Base-by-base conservation (phyloP, 139 green algal genomes). In the Trebouxia sp. region DNA sequence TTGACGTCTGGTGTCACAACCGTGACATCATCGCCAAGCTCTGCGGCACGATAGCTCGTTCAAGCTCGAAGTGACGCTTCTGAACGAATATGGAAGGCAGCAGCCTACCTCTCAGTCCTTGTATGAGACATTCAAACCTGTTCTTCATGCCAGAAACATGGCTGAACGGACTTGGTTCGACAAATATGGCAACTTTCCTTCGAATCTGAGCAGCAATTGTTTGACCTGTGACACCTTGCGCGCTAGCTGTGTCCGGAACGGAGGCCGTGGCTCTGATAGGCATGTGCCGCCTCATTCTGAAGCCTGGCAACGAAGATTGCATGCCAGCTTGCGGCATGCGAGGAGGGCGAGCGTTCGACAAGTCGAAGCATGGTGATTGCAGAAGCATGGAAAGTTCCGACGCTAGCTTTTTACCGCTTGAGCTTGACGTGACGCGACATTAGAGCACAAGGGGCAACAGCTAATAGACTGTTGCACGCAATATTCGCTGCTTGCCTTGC, bases 141-240 rank as follows among this genome's bases (percentile, higher is more conserved):
- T 97, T 98, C 84, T 98, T 97, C 89, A 96, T 96, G 56, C 95
- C 95, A 50, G 72, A 89, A 3, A 96, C 87, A 65, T 96, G 90
- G 43, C 81, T 92, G 86, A 95, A 96, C 0, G 92, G 92, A 37
- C 75, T 91, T 32, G 92, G 92, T 87, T 95, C 62, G 3, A 72
- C 62, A 24, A 72, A 72, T 4, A 72, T 72, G 20, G 62, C 62
- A 35, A 72, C 62, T 72, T 15, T 72, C 37, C 62, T 72, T 11
- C 62, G 62, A 30, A 72, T 72, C 28, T 43, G 32, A 43, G 62
- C 62, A 45, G 62, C 62, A n/a, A 72, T 35, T 15, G 35, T 72
- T 28, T 72, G 62, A 28, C 62, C 62, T 9, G 35, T 43, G n/a
- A 45, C 35, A 26, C 6, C 4, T 38, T 72, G 62, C 3, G 62